phyloP scores from a whole-genome alignment of 345 rosid species.

The Anacardium occidentale region DNA sequence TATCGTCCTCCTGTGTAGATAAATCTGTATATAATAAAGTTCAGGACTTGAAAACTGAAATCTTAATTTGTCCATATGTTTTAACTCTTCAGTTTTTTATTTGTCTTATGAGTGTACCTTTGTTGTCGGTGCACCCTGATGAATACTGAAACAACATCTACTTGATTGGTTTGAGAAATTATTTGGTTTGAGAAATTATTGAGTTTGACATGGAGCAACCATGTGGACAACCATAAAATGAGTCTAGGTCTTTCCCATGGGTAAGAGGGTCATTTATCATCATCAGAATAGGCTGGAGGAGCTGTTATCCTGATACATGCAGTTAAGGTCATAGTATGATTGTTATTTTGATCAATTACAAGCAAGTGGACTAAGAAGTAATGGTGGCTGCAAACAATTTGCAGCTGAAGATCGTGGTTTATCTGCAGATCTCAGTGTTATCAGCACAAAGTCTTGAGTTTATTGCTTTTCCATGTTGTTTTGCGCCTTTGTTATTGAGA shows the following conservation, averaged over 20 bases:
- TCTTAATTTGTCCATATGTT: slow-evolving; percentile 13
- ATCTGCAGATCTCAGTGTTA: neutral
- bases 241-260: neutral
- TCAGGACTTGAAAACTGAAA: slow-evolving; percentile 1
- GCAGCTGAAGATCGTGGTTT: neutral
- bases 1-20: slow-evolving; percentile 66
- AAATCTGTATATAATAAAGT: slow-evolving; percentile 31
- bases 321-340: neutral
- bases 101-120: slow-evolving; percentile 8
- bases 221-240: neutral
- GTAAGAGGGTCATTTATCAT: too few relatives aligned
- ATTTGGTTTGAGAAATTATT: neutral
- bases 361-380: too few relatives aligned
- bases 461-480: too few relatives aligned
- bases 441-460: too few relatives aligned
- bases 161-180: neutral
- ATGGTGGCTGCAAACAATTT: neutral
- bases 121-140: neutral
- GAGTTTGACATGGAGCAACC: neutral
- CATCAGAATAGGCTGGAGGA: neutral
- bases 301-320: neutral
- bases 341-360: neutral
- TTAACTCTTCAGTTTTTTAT: slow-evolving; percentile 20
- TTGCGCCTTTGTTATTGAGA: too few relatives aligned
- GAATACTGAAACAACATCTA: neutral